Evolutionary conservation across 2,329 filamentous ascomycete species (phyloP).

Genomic region (Xylariaceae sp.): DNA sequence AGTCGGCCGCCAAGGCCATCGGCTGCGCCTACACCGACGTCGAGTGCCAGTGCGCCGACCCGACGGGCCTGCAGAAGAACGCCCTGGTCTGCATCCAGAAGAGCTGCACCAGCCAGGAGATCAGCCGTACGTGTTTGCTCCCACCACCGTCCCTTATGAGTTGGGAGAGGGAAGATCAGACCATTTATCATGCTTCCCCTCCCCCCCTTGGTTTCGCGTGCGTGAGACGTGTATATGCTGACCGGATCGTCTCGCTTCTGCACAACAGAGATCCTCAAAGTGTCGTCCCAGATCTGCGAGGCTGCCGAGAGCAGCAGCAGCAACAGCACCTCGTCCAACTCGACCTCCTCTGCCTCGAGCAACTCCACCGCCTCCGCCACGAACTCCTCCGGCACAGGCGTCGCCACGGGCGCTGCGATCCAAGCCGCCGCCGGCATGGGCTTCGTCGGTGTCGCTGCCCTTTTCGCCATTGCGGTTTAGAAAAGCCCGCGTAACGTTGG

Average conservation of each 20-base stretch:
- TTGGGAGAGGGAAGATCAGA: too few relatives aligned
- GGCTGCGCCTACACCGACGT: conserved; percentile 28
- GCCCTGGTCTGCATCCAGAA: conserved; percentile 29
- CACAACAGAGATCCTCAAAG: conserved; percentile 2
- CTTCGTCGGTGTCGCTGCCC: conserved; percentile 23
- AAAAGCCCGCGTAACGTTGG: too few relatives aligned
- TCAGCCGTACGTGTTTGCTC: conserved; percentile 24
- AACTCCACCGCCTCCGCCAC: background rate
- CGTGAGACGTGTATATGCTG: background rate
- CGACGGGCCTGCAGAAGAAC: conserved; percentile 25
- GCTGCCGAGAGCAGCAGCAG: conserved; percentile 5
- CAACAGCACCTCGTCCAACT: background rate
- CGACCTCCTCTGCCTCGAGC: background rate
- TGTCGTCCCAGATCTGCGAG: conserved; percentile 19
- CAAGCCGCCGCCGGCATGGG: conserved; percentile 20
- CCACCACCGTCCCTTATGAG: background rate
- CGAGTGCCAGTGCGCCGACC: conserved; percentile 31
- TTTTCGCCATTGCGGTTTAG: conserved; percentile 24
- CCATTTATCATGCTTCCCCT: too few relatives aligned
- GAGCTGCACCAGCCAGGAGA: conserved; percentile 26
- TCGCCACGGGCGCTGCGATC: conserved; percentile 14
- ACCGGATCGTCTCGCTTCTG: background rate
- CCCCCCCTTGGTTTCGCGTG: too few relatives aligned
- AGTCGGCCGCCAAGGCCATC: conserved; percentile 20
- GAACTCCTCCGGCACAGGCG: background rate